Base-by-base conservation (phyloP, 2,329 filamentous ascomycete species). In the Akanthomyces uredinophilus region DNA sequence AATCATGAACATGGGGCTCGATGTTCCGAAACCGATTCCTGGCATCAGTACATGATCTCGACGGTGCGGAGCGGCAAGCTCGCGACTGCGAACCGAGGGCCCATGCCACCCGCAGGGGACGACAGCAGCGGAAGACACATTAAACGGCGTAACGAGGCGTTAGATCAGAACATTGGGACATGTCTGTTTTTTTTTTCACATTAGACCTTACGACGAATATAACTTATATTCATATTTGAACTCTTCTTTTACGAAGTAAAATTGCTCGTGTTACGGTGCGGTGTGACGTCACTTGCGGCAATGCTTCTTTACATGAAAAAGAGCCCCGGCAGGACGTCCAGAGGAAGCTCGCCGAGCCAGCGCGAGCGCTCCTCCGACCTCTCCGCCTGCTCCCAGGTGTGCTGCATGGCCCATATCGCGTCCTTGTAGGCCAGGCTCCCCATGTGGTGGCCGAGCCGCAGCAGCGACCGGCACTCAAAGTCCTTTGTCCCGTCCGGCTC, bases 61-160 rank as follows among this genome's bases (percentile, higher is more conserved):
- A 51, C n/a, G 14, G 24, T 13, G 51, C 22, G 16, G 43, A 37
- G 20, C 13, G 22, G 27, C 22, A n/a, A 24, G 8, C 24, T 47
- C 18, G 10, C n/a, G 6, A 14, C 22, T 14, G 29, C 55, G 8
- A 47, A 10, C 27, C 41, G 24, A 37, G 32, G 29, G 43, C 22
- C n/a, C 16, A 22, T 39, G 22, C 29, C 44, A 49, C 20, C 44
- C 29, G 29, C 44, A 37, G 55, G 46, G 47, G 46, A 51, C 46
- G 56, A 59, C 24, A 59, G 46, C 56, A 58, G 47, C 13, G 56
- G 47, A 59, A 35, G 35, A 59, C 32, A 41, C 56, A 59, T 59
- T 59, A 8, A 59, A 43, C 22, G 56, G 56, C 56, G 56, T 59
- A 59, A 51, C 22, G 35, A 41, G 56, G 56, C 56, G 56, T 59